Conservation (phyloP, 345 rosid species). For the Salix udensis region DNA sequence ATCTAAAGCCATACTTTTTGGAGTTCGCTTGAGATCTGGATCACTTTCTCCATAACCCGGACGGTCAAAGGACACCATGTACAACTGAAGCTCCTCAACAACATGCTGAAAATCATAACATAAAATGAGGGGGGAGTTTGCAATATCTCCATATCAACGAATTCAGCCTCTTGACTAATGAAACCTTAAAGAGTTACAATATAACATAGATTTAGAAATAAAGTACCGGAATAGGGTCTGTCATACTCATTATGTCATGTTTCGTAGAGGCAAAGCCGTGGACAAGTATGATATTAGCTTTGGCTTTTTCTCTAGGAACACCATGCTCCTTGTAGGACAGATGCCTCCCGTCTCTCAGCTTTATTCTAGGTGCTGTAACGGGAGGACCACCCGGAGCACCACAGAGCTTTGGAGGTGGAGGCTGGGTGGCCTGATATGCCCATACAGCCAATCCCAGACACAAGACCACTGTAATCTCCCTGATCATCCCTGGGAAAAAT, state of each 20-base stretch:
- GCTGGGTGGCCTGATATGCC: conserved; percentile 15
- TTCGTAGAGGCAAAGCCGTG: conserved; percentile 15
- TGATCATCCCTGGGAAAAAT: background rate
- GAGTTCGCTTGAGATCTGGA: conserved; percentile 24
- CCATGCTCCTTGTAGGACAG: conserved; percentile 23
- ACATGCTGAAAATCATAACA: conserved; percentile 9
- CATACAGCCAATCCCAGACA: conserved; percentile 18
- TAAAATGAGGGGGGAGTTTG: background rate
- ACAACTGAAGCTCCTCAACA: conserved; percentile 15
- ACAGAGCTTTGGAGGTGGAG: conserved; percentile 20
- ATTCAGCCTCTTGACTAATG: background rate
- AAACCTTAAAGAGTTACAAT: background rate
- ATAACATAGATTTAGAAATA: background rate
- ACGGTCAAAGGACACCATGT: conserved; percentile 21
- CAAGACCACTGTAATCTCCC: conserved; percentile 5
- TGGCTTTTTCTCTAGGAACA: conserved; percentile 18
- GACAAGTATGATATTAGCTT: conserved; percentile 15
- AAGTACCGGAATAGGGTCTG: background rate
- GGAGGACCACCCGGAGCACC: conserved; percentile 17
- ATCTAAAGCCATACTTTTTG: conserved; percentile 20
- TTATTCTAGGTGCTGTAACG: conserved; percentile 24
- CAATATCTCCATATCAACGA: background rate
- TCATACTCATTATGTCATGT: background rate
- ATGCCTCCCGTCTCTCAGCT: conserved; percentile 28
- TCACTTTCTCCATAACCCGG: conserved; percentile 33